phyloP scores from a whole-genome alignment of 495 filamentous ascomycete genomes.

The Aspergillus sclerotioniger region DNA sequence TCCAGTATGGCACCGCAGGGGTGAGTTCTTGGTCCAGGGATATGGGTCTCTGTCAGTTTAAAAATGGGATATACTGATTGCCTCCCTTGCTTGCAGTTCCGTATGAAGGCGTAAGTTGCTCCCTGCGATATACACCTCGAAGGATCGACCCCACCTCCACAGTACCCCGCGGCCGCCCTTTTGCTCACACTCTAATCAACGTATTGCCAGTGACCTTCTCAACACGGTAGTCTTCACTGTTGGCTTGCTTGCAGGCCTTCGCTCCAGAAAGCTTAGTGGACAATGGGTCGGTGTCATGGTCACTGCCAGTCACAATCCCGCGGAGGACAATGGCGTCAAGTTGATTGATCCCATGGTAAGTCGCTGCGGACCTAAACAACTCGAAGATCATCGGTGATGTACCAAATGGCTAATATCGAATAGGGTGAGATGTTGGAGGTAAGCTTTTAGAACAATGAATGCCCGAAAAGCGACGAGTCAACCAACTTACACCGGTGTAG shows the following conservation, averaged over 20 bases:
- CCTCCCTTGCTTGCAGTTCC: constrained; percentile 52
- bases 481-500: constrained; percentile 29
- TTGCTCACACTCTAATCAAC: constrained; percentile 34
- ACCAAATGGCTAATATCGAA: constrained; percentile 9
- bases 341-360: constrained; percentile 89
- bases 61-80: constrained; percentile 21
- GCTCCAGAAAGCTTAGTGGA: constrained; percentile 81
- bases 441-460: constrained; percentile 16
- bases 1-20: constrained; percentile 94
- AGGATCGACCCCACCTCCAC: constrained; percentile 38
- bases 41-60: constrained; percentile 11
- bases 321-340: constrained; percentile 97
- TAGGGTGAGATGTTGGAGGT: constrained; percentile 95
- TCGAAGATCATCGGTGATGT: neutral
- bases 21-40: constrained; percentile 45
- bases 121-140: constrained; percentile 10
- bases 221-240: constrained; percentile 90
- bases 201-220: constrained; percentile 51
- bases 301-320: constrained; percentile 96
- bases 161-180: constrained; percentile 34
- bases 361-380: constrained; percentile 5
- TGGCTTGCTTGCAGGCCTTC: constrained; percentile 83
- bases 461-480: neutral
- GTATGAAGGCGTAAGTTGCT: constrained; percentile 70
- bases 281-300: constrained; percentile 98